Conservation (phyloP, 129 eudicot genomes). For the sunflower (Helianthus annuus) region HanXRQr2.0-SUNRISE NC_035446.2:160489119-160489618, state of each 20-base stretch:
- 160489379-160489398: conserved; percentile 38
- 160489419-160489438: conserved; percentile 18
- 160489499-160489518: not conserved
- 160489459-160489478: not conserved
- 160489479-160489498: not conserved
- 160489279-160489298: conserved; percentile 33
- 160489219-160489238: conserved; percentile 15
- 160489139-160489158: not conserved
- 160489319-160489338: conserved; percentile 44
- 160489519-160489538: not conserved
- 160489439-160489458: conserved; percentile 9
- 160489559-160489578: too few species aligned
- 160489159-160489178: conserved; percentile 11
- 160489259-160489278: conserved; percentile 34
- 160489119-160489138: not conserved
- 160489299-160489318: conserved; percentile 30
- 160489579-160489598: too few species aligned
- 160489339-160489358: conserved; percentile 52
- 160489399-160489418: conserved; percentile 37
- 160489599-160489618: too few species aligned
- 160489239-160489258: conserved; percentile 40
- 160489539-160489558: too few species aligned
- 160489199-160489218: not conserved
- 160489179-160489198: not conserved
- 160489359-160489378: conserved; percentile 40